Conservation (phyloP, 2,329 filamentous ascomycete species). For the Chlorencoelia australis region DNA sequence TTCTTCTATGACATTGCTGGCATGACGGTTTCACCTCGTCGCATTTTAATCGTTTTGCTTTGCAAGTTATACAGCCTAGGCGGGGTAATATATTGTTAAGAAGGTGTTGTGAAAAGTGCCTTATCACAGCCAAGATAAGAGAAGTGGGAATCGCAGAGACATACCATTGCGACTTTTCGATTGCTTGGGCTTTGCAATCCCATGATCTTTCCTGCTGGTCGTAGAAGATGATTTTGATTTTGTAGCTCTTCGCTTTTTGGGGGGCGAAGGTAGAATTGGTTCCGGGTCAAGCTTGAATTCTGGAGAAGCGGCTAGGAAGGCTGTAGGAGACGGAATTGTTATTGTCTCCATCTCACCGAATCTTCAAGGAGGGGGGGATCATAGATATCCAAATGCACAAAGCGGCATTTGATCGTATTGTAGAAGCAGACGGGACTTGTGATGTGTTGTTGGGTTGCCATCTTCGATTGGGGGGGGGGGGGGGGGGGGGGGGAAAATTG, state of each 20-base stretch:
- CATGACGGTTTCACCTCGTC: conserved; percentile 63
- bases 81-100: conserved; percentile 31
- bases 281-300: conserved; percentile 22
- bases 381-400: no score
- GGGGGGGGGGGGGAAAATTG: neutral
- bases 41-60: conserved; percentile 63
- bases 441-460: neutral
- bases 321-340: conserved; percentile 48
- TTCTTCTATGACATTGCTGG: conserved; percentile 54
- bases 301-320: conserved; percentile 38
- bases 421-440: no score
- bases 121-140: conserved; percentile 22
- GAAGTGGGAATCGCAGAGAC: conserved; percentile 19
- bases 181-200: conserved; percentile 53
- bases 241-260: conserved; percentile 18
- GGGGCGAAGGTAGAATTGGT: conserved; percentile 18
- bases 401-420: no score
- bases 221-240: conserved; percentile 13
- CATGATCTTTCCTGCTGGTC: conserved; percentile 18
- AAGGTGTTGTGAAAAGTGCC: conserved; percentile 6
- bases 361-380: conserved; percentile 11
- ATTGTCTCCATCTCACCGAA: conserved; percentile 42
- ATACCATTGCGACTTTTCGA: conserved; percentile 68
- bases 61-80: conserved; percentile 67
- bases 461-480: neutral